Base-by-base conservation (phyloP, 306 rosid genomes). In the Medicago lupulina region DNA sequence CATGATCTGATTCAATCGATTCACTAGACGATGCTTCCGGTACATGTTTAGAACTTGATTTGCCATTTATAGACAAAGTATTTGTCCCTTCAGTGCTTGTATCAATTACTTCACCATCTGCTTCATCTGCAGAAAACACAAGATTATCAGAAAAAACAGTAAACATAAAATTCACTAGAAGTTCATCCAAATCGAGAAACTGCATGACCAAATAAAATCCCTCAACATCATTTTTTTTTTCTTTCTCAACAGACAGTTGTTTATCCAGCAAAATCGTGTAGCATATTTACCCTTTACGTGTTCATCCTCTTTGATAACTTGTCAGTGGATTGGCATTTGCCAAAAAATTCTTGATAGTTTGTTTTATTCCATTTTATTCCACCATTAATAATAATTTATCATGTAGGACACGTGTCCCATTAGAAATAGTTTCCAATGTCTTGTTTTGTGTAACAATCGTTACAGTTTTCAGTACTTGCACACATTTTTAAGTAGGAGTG, bases 51-150 rank as follows among this genome's bases (percentile, higher is more conserved):
- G 76, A 57, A 39, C 77, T 73, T 41, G 78, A 63, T 44, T 64
- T 40, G 19, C 49, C 85, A 81, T 80, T 76, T 66, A 16, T 18
- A 60, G 85, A 65, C 65, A 39, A 67, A 67, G 82, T 38, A 54
- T 36, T 36, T 71, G 61, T 76, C 83, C 69, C 84, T 75, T 81
- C 89, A 6, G 34, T 18, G 47, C 81, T 47, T 6, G 83, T 69
- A 80, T 91, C 87, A 72, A 85, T 66, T 80, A 89, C 92, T 86
- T 89, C 92, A 50, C 88, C 82, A 19, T 80, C 93, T 65, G 82
- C 73, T 76, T 81, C 85, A 39, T 69, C 86, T 74, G 71, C 72
- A 60, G 63, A 67, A 79, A 73, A 71, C 11, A 51, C 41, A 70
- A 68, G 67, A 71, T 59, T 46, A 71, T 75, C 76, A 34, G 77